Base-by-base conservation (phyloP, 1,139 yeast species). In the Saccharomyces uvarum region DNA sequence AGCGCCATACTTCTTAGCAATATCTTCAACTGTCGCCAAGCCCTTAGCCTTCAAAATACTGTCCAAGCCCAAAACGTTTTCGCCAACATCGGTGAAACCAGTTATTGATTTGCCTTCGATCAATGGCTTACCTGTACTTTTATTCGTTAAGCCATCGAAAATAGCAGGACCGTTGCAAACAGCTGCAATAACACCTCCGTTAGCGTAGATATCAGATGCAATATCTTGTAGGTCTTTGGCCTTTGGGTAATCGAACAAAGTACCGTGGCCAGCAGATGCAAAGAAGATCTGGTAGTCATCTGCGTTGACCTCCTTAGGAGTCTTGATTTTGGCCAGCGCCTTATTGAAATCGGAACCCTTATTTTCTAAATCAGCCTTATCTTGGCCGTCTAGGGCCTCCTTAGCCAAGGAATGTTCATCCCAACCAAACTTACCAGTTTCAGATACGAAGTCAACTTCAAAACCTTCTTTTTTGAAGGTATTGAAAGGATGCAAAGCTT, bases 161-260 rank as follows among this genome's bases (percentile, higher is more conserved):
- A 82, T 74, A 47, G 77, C 76, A 13, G 86, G 85, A 5, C 88
- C 88, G 61, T 83, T 88, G 69, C 88, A 83, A 24, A 83, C 86
- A 16, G 87, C 84, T 47, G 82, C 67, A 28, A 83, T 78, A 47
- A 81, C 76, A 51, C 86, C 86, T 33, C 79, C 79, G 26, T 75
- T 70, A 48, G 70, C 71, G 65, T 77, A 81, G 52, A 82, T 76
- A 11, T 71, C 68, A 47, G 72, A 69, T 28, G 81, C 82, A 49
- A 80, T 59, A 28, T 66, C 60, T 56, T 77, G 81, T 53, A 82
- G 70, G 14, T 64, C 74, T 4, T 65, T 68, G 19, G 84, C 84
- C 3, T 67, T 71, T 52, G 84, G 83, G 65, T 75, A 82, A 65
- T 83, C 88, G 61, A 75, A 79, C 50, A 77, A 63, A n/a, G 84